These are phyloP conservation scores for Mycena filopes DNA, from an alignment of 768 basidiomycete species.

Conservation along the genomic window DNA sequence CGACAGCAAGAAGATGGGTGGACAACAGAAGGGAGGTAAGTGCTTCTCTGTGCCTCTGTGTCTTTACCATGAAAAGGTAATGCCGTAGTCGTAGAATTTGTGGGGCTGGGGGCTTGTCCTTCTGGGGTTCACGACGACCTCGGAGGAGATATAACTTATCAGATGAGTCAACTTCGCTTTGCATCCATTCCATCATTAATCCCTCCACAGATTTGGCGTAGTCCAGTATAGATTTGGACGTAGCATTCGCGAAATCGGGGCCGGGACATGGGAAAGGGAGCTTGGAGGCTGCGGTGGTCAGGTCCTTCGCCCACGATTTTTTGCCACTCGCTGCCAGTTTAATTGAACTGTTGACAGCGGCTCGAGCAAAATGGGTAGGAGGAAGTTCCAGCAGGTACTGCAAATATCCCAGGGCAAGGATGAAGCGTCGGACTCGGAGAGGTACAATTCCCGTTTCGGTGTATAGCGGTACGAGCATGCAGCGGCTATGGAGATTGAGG, in stretches of 20 bases:
- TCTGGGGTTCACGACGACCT: too few species aligned
- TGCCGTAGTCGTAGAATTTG: too few species aligned
- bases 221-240: too few species aligned
- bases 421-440: neutral
- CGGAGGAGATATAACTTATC: too few species aligned
- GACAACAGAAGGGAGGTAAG: conserved; percentile 21
- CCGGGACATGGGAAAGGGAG: conserved; percentile 16
- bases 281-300: neutral
- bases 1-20: conserved; percentile 19
- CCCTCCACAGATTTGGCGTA: too few species aligned
- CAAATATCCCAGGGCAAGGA: conserved; percentile 25
- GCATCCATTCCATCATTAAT: too few species aligned
- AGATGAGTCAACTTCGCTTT: too few species aligned
- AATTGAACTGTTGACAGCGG: conserved; percentile 14
- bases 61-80: conserved; percentile 13
- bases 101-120: too few species aligned
- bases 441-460: conserved; percentile 33
- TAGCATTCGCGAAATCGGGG: neutral
- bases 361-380: conserved; percentile 2
- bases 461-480: conserved; percentile 34
- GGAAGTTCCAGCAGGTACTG: conserved; percentile 29
- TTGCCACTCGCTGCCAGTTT: conserved; percentile 3
- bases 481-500: conserved; percentile 32
- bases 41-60: conserved; percentile 17
- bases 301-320: too few species aligned